Evolutionary conservation across 495 filamentous ascomycete genomes (phyloP).

Genomic region (Tirmania nivea): DNA sequence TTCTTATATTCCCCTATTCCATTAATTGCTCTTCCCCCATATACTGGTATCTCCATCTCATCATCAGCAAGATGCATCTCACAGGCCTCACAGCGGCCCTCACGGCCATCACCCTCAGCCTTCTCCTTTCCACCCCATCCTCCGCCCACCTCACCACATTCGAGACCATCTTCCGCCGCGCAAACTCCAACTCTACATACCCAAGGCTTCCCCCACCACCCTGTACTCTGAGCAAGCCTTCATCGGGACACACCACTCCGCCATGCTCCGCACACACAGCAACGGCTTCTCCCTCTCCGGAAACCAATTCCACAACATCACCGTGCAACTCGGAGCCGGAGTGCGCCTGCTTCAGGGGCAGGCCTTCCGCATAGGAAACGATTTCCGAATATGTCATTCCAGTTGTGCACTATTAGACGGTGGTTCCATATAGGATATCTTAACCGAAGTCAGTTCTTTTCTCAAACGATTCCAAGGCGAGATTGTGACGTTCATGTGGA

Average conservation of each 20-base stretch:
- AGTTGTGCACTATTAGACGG: conserved; percentile 42
- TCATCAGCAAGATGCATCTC: no score
- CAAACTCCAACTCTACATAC: no score
- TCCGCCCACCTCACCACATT: no score
- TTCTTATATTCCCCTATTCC: no score
- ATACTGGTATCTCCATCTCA: no score
- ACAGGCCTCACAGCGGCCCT: no score
- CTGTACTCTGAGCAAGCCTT: neutral
- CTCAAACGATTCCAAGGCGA: conserved; percentile 42
- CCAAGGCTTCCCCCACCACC: neutral
- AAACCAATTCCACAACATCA: conserved; percentile 45
- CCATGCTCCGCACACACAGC: conserved; percentile 35
- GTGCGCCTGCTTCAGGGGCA: conserved; percentile 49
- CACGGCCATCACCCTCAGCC: no score
- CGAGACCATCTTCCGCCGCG: no score
- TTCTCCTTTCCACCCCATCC: no score
- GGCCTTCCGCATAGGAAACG: conserved; percentile 19
- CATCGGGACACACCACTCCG: conserved; percentile 44
- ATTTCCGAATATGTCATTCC: conserved; percentile 36
- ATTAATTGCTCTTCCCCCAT: no score
- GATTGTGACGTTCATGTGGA: conserved; percentile 46
- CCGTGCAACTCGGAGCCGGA: conserved; percentile 42
- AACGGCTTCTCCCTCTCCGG: conserved; percentile 35
- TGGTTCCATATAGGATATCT: conserved; percentile 33
- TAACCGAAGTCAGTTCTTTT: conserved; percentile 38